phyloP scores from a whole-genome alignment of 108 stramenopile species.

The Aurantiochytrium sp. region DNA sequence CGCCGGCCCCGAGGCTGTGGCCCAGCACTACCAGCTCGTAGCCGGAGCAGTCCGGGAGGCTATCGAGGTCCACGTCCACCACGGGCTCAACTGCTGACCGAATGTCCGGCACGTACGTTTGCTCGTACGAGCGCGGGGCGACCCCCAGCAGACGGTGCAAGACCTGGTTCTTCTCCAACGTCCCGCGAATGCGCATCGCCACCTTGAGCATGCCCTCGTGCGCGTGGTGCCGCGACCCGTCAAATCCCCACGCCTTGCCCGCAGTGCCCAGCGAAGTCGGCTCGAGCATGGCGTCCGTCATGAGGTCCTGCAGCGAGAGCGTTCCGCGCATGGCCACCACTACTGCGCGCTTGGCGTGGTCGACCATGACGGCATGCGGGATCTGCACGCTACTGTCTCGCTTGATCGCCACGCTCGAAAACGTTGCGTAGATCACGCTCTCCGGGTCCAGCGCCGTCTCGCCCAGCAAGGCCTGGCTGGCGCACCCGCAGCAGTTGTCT shows the following conservation, averaged over 20 bases:
- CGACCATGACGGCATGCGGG: neutral
- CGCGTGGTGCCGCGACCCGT: neutral
- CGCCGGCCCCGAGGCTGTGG: neutral
- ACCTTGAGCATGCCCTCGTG: slow-evolving; percentile 6
- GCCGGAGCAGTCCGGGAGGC: neutral
- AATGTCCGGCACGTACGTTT: neutral
- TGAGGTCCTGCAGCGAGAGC: neutral
- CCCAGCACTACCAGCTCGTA: neutral
- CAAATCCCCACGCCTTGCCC: neutral
- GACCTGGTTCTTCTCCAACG: neutral
- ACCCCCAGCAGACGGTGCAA: neutral
- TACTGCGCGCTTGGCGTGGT: neutral
- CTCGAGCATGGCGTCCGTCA: neutral
- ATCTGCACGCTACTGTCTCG: neutral
- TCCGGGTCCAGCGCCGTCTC: neutral
- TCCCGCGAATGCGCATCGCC: neutral
- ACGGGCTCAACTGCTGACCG: neutral
- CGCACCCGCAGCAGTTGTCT: neutral
- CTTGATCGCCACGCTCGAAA: neutral
- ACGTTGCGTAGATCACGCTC: neutral
- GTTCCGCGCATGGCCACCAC: neutral
- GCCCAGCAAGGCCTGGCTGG: neutral
- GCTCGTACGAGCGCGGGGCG: neutral
- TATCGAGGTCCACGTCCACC: neutral
- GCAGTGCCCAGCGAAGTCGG: neutral